Percentiles rank a stretch among this genome's conserved stretches.
phyloP scores from a whole-genome alignment of 306 rosid genomes.

The Vigna reflexopilosa region DNA sequence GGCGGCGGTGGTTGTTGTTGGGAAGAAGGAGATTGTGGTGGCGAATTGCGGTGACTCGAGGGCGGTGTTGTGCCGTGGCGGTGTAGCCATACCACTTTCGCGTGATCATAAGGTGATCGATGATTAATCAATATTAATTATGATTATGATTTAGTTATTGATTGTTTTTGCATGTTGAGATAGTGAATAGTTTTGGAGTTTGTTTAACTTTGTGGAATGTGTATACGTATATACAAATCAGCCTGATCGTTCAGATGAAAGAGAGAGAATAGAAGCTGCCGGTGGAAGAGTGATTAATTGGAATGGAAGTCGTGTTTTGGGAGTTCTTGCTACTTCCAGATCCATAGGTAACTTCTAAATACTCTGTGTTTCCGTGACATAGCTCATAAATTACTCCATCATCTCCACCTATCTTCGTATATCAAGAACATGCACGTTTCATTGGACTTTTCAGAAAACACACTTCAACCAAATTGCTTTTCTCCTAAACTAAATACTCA shows the following conservation, averaged over 20 bases:
- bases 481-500: no score
- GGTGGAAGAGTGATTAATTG: conserved; percentile 66
- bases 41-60: conserved; percentile 77
- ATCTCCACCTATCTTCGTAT: no score
- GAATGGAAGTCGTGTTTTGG: conserved; percentile 62
- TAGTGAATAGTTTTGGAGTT: conserved; percentile 1
- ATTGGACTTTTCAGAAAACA: no score
- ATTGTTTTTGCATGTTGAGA: not conserved
- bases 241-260: conserved; percentile 71
- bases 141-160: no score
- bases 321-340: conserved; percentile 73
- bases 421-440: no score
- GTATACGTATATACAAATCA: not conserved
- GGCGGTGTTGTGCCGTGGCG: conserved; percentile 61
- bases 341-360: conserved; percentile 53
- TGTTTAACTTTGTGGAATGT: not conserved
- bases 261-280: conserved; percentile 66
- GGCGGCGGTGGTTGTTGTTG: conserved; percentile 61
- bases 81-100: conserved; percentile 63
- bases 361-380: no score
- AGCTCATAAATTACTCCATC: no score
- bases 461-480: no score
- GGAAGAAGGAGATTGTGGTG: conserved; percentile 58
- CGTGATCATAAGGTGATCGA: conserved; percentile 64
- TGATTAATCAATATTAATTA: no score